Evolutionary conservation across 768 basidiomycete genomes (phyloP), one percentile per base, ranked within the genome.

Genomic region (Leccinum aurantiacum): DNA sequence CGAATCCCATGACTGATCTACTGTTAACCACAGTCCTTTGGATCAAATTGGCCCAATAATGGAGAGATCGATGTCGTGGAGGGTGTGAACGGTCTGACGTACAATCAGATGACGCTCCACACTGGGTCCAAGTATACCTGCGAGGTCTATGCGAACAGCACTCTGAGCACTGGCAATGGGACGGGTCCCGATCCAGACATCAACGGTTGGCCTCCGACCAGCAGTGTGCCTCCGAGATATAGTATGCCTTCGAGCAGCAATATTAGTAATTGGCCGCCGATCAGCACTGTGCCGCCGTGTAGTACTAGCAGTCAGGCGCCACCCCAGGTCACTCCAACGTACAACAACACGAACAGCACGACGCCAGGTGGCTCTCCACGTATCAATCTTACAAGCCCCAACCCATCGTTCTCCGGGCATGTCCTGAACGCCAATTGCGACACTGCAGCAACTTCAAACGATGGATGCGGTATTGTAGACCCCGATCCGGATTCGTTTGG

Each of bases 51-150:
- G 85, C 84, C 84, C 2, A 14, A 41, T 24, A 73, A 59, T 25
- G 85, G 84, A 63, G 89, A 91, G 71, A 86, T 90, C 58, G 91
- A 92, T 65, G 82, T 90, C 53, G 70, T 91, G 7, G 90, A 93
- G 69, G 87, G 88, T 14, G 83, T 91, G 58, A 82, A 91, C 65
- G 65, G 80, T 19, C 78, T 82, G 66, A 57, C 73, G 5, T 72
- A 76, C 22, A 90, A 92, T 63, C 87, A 85, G 61, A 82, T 83
- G 70, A 84, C 88, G 1, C 75, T 91, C 8, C 90, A 91, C 70
- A 85, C 82, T 14, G 75, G 79, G 5, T 65, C 72, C 3, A 76
- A 75, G 33, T 76, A 81, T 2, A 2, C 68, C 74, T 56, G 74
- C 53, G 63, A 46, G 22, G 65, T 72, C 44, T 48, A 64, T 33